Evolutionary conservation across 2,329 filamentous ascomycete species (phyloP), one percentile per base, ranked within the genome.

Genomic region (Aureobasidium sp.): DNA sequence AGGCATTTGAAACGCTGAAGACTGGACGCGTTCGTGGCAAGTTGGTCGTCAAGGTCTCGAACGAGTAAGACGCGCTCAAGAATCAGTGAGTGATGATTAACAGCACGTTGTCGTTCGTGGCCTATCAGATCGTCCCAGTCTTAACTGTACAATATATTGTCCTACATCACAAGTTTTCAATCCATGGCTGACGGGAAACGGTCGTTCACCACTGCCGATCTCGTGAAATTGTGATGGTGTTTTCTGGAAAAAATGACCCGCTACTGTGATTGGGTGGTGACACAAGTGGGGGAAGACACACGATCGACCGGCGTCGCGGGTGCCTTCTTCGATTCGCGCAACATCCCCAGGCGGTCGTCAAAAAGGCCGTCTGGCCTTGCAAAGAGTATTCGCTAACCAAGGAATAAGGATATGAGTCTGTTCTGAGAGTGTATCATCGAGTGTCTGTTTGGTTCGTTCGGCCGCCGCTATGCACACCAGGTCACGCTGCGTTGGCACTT

Each of bases 1-100:
- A 80, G 68, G 86, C 84, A 1, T 85, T 82, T 71, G 78, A 80
- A 70, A 84, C 78, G 68, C 68, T 87, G 67, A 85, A 82, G 73
- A 80, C 75, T 0, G 80, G 81, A 0, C 77, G 80, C 37, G 77
- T 81, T 1, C 80, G 73, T 64, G 86, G 86, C 0, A 88, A 88
- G 74, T 73, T 88, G 65, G 76, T 88, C 3, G 67, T 79, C 15
- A 65, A 67, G 52, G 66, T 71, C 17, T 51, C 52, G 17, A 42
- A 51, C 3, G 45, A 49, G 45, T 49, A 45, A 51, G 31, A 31
- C 14, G 14, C 17, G 53, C 9, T 39, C 31, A 42, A 12, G 5
- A 12, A n/a, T 25, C 8, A 20, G 29, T 17, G 22, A 27, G 22
- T 37, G 20, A 58, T 37, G 29, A 45, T 5, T 45, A 9, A 36